Conservation (phyloP, 2,329 filamentous ascomycete genomes). For the Metarhizium guizhouense region DNA sequence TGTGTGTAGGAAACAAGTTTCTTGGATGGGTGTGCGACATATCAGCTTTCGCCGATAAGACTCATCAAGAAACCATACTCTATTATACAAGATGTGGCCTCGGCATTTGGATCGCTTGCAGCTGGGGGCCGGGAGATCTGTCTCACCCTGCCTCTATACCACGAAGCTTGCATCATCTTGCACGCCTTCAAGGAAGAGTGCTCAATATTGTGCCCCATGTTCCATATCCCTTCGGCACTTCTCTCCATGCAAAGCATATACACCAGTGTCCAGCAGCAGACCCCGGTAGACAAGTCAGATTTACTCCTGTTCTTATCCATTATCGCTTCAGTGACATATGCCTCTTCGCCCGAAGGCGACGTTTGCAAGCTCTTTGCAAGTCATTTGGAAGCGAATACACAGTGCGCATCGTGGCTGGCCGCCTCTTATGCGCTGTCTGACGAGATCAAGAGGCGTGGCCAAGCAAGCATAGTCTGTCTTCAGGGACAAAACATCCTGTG, state of each 20-base stretch:
- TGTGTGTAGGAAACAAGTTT: not conserved
- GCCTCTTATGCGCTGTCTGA: constrained; percentile 2
- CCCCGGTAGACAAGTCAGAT: not conserved
- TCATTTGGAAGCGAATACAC: constrained; percentile 2
- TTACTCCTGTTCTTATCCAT: constrained; percentile 3
- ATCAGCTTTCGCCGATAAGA: constrained; percentile 5
- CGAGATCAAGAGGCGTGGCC: constrained; percentile 2
- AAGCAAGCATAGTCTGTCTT: constrained; percentile 1
- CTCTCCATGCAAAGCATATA: constrained; percentile 4
- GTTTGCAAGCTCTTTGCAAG: constrained; percentile 1
- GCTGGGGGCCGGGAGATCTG: not conserved
- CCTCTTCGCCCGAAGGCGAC: not conserved
- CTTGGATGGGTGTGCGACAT: not conserved
- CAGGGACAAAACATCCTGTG: constrained; percentile 3
- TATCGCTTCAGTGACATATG: constrained; percentile 1
- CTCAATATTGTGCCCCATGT: not conserved
- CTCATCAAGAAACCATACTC: constrained; percentile 5
- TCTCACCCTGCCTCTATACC: constrained; percentile 3
- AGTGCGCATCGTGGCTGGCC: constrained; percentile 2
- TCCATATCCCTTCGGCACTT: constrained; percentile 1
- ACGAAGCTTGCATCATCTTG: constrained; percentile 3
- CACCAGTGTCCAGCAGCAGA: not conserved
- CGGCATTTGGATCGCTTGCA: not conserved
- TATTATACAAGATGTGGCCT: constrained; percentile 2
- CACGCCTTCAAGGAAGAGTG: constrained; percentile 1